Conservation (phyloP, 1,284 basidiomycete genomes). For the Malassezia sp. region DNA sequence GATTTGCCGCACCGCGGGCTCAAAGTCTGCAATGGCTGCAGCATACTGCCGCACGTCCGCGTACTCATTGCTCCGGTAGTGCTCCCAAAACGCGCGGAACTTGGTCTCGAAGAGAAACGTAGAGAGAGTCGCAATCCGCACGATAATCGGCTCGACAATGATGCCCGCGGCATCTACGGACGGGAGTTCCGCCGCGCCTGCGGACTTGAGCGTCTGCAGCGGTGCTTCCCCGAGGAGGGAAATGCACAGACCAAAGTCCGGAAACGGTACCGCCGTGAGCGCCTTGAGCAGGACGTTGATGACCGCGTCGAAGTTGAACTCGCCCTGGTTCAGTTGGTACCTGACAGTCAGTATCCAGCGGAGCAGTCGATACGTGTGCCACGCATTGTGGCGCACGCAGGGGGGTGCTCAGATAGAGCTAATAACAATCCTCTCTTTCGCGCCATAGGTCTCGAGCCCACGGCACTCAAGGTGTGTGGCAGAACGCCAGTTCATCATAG, state of each 20-base stretch:
- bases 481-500: conserved; percentile 1
- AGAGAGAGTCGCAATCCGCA: conserved; percentile 63
- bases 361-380: neutral
- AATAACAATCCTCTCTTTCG: conserved; percentile 27
- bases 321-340: conserved; percentile 89
- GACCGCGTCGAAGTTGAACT: conserved; percentile 83
- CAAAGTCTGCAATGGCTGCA: conserved; percentile 67
- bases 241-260: conserved; percentile 83
- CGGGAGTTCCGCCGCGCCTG: conserved; percentile 39
- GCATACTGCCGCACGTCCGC: conserved; percentile 71
- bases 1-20: conserved; percentile 64
- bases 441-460: conserved; percentile 16
- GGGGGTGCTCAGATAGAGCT: conserved; percentile 42
- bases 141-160: conserved; percentile 54
- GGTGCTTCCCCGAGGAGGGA: conserved; percentile 65
- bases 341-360: conserved; percentile 49
- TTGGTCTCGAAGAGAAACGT: conserved; percentile 71
- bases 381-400: too few relatives aligned
- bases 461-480: neutral
- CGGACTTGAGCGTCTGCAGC: conserved; percentile 16
- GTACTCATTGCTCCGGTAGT: conserved; percentile 50
- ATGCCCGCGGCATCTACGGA: conserved; percentile 18
- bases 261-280: conserved; percentile 64
- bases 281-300: conserved; percentile 89
- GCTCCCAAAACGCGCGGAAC: conserved; percentile 77